phyloP scores from a whole-genome alignment of 1,139 yeast species.

The Blastobotrys petasosporus region DNA sequence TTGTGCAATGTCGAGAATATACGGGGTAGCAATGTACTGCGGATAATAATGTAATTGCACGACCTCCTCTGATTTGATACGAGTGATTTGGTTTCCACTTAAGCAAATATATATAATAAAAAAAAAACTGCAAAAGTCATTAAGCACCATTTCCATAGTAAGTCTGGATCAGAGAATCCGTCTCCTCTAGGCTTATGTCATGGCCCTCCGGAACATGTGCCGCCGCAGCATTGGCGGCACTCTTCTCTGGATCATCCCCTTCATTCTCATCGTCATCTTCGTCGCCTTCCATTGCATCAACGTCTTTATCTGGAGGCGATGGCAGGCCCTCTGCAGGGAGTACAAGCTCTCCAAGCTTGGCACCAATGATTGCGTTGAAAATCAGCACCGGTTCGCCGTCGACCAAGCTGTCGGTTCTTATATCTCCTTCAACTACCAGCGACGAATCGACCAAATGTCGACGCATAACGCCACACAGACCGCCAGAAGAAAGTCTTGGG shows the following conservation, averaged over 20 bases:
- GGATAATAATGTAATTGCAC: too few relatives aligned
- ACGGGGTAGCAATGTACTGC: too few relatives aligned
- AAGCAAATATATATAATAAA: too few relatives aligned
- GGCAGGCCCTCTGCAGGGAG: background rate
- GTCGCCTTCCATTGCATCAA: background rate
- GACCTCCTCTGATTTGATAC: too few relatives aligned
- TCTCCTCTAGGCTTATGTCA: too few relatives aligned
- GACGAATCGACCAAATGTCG: constrained; percentile 54
- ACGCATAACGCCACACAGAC: constrained; percentile 80
- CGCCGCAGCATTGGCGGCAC: too few relatives aligned
- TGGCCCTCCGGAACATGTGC: too few relatives aligned
- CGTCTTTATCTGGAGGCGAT: background rate
- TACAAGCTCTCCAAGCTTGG: constrained; percentile 47
- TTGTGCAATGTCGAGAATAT: too few relatives aligned
- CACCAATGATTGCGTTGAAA: constrained; percentile 82
- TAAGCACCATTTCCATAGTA: too few relatives aligned
- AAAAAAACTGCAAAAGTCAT: too few relatives aligned
- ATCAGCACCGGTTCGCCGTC: constrained; percentile 63
- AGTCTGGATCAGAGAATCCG: too few relatives aligned
- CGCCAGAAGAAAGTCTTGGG: constrained; percentile 70
- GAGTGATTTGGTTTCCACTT: too few relatives aligned
- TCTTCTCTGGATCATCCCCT: background rate
- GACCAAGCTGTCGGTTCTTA: constrained; percentile 42
- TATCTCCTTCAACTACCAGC: constrained; percentile 49
- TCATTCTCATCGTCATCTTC: background rate